Base-by-base conservation (phyloP, 1,284 basidiomycete genomes). In the Calocybe gambosa region DNA sequence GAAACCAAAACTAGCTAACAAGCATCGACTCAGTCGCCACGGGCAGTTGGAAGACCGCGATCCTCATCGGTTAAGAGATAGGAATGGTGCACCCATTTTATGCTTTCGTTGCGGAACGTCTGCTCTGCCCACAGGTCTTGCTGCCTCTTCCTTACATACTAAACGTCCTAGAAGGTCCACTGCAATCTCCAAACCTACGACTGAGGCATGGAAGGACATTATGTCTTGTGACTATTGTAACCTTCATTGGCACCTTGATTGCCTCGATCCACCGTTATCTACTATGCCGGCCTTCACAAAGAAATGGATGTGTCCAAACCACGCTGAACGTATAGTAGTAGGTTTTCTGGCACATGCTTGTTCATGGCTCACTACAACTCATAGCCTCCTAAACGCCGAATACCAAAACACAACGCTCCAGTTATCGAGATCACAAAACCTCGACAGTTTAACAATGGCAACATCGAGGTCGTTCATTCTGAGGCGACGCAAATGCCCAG, bases 271-370 rank as follows among this genome's bases (percentile, higher is more conserved):
- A 15, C 95, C 96, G 1, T 70, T 97, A 55, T 74, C 85, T 16
- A 76, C 75, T 38, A 85, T 98, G 80, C 96, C 96, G 2, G 78
- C 85, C 20, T 80, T 87, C 47, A 82, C 81, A 53, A 85, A 85
- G 69, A 96, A 94, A 66, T 99, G 96, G 95, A 97, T 95, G 91
- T 99, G 95, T 67, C 96, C 96, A 1, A 92, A 93, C 58, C 95
- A 99, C 62, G 83, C 84, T 21, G 90, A 95, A 51, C 82, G 84
- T 52, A 75, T 87, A 48, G 64, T 89, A 51, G 87, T 89, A 59
- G 82, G 60, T 46, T 28, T 44, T 16, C 50, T 10, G 6, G 42
- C 43, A 52, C 18, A 48, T 42, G 44, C 43, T 42, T 31, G 37
- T 44, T 36, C 25, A 34, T 46, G 50, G 20, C 38, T 44, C 18